These are phyloP conservation scores for Esteya vermicola DNA, from an alignment of 2,329 filamentous ascomycete species.

Conservation along the genomic window DNA sequence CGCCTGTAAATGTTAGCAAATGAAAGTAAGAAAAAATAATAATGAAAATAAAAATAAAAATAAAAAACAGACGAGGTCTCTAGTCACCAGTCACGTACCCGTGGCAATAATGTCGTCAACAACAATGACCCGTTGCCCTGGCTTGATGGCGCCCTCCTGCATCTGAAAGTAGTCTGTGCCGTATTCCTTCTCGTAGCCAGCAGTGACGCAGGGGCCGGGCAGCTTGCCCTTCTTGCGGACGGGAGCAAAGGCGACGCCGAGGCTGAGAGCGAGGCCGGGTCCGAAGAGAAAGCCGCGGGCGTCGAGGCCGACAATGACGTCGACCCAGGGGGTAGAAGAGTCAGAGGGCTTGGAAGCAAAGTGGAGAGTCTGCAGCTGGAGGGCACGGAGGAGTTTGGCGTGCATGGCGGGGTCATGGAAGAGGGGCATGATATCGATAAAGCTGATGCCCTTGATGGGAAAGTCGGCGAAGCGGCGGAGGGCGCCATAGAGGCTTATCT, in stretches of 20 bases:
- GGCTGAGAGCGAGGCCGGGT: conserved; percentile 67
- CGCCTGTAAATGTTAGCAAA: conserved; percentile 40
- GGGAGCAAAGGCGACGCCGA: conserved; percentile 79
- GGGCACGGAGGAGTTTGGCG: conserved; percentile 62
- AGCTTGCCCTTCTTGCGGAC: conserved; percentile 94
- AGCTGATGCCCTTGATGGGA: conserved; percentile 80
- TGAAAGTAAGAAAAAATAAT: neutral
- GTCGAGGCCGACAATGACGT: conserved; percentile 87
- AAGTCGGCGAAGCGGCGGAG: conserved; percentile 87
- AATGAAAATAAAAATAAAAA: neutral
- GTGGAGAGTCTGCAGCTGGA: conserved; percentile 67
- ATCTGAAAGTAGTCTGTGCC: conserved; percentile 93
- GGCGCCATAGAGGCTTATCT: conserved; percentile 55
- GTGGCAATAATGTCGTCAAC: conserved; percentile 99
- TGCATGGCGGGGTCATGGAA: conserved; percentile 70
- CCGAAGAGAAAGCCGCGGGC: conserved; percentile 93
- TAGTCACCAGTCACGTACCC: conserved; percentile 42
- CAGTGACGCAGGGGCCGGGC: conserved; percentile 74
- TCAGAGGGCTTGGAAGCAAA: conserved; percentile 25
- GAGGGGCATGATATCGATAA: conserved; percentile 95
- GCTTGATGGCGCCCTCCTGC: conserved; percentile 71
- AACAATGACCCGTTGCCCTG: conserved; percentile 78
- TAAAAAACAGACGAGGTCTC: neutral
- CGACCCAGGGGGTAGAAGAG: conserved; percentile 44
- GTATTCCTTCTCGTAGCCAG: conserved; percentile 89